Evolutionary conservation across 2,329 filamentous ascomycete species (phyloP).

Genomic region (Fusarium brevicatenulatum): DNA sequence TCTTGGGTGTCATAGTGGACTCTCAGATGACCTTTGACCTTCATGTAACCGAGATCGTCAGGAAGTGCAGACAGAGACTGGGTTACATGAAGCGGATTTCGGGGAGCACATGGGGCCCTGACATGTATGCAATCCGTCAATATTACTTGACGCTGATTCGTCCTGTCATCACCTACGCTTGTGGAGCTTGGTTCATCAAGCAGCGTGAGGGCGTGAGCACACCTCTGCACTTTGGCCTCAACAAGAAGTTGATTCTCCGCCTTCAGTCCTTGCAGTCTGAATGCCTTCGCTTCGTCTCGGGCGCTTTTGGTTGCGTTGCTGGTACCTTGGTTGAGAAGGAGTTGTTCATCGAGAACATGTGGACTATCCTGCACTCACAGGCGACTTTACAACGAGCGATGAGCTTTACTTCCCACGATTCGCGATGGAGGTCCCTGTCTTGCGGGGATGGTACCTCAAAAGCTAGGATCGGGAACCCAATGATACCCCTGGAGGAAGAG

Average conservation of each 20-base stretch:
- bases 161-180: constrained; percentile 14
- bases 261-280: not conserved
- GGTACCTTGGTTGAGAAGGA: not conserved
- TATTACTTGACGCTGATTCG: constrained; percentile 12
- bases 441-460: not conserved
- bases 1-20: constrained; percentile 12
- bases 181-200: constrained; percentile 18
- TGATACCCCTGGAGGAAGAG: not conserved
- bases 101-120: constrained; percentile 5
- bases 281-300: not conserved
- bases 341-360: not conserved
- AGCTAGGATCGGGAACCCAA: not conserved
- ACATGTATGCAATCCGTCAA: not conserved
- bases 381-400: not conserved
- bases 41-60: not conserved
- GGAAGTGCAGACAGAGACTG: not conserved
- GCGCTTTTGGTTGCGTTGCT: not conserved
- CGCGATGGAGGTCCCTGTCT: not conserved
- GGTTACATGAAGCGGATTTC: constrained; percentile 4
- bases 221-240: not conserved
- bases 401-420: not conserved
- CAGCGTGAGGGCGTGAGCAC: not conserved
- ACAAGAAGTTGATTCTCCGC: not conserved
- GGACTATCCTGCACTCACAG: not conserved
- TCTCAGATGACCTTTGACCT: not conserved